Evolutionary conservation across 2,329 filamentous ascomycete species (phyloP).

Genomic region (Paraphoma chrysanthemicola): DNA sequence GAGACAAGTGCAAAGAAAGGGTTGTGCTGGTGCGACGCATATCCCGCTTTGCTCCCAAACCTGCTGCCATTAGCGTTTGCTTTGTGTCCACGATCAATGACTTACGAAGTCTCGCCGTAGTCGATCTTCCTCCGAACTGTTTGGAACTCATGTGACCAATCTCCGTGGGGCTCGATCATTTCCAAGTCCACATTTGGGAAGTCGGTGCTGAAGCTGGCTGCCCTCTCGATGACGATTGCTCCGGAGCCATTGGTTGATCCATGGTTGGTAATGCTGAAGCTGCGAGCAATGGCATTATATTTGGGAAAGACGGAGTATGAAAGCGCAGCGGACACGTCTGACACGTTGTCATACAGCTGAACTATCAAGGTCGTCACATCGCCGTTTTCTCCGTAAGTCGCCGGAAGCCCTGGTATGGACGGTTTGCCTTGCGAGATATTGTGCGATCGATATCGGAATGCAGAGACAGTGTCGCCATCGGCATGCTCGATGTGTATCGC

Average conservation of each 20-base stretch:
- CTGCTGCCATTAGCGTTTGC: constrained; percentile 42
- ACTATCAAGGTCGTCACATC: constrained; percentile 67
- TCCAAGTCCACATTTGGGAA: constrained; percentile 67
- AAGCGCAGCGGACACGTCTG: constrained; percentile 64
- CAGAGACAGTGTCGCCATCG: constrained; percentile 65
- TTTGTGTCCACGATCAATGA: background rate
- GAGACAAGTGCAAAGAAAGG: constrained; percentile 67
- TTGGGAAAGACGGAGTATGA: constrained; percentile 69
- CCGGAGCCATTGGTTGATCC: constrained; percentile 52
- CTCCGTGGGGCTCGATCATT: constrained; percentile 67
- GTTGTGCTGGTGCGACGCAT: constrained; percentile 70
- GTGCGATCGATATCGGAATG: constrained; percentile 65
- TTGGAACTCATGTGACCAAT: constrained; percentile 68
- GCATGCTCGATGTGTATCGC: constrained; percentile 67
- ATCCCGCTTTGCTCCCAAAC: constrained; percentile 67
- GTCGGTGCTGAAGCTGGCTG: constrained; percentile 68
- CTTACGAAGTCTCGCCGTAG: constrained; percentile 55
- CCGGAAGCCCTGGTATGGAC: constrained; percentile 61
- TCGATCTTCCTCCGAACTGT: constrained; percentile 63
- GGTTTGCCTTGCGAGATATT: constrained; percentile 65
- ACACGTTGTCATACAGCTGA: constrained; percentile 65
- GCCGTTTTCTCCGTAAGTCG: constrained; percentile 63
- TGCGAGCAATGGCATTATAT: constrained; percentile 67
- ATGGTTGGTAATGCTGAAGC: constrained; percentile 65
- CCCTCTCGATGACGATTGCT: constrained; percentile 62